These are phyloP conservation scores for Cotoneaster glaucophyllus DNA, from an alignment of 306 rosid species.

Conservation along the genomic window DNA sequence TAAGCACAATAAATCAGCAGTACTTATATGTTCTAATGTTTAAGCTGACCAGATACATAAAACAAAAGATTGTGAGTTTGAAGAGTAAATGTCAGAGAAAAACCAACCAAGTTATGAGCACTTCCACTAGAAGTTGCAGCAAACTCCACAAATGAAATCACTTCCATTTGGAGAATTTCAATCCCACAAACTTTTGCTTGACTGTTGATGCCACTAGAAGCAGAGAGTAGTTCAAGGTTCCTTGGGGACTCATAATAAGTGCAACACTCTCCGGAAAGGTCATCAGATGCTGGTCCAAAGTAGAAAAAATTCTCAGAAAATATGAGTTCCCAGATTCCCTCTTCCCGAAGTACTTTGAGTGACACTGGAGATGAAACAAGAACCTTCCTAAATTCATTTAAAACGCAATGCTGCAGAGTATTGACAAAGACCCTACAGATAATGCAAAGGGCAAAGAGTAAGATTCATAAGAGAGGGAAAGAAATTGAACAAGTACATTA, in stretches of 20 bases:
- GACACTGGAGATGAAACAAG: conserved; percentile 59
- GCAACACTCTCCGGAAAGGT: conserved; percentile 33
- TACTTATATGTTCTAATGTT: neutral
- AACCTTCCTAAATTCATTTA: conserved; percentile 57
- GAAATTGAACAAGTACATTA: conserved; percentile 5
- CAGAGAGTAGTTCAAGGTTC: conserved; percentile 39
- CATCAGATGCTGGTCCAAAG: conserved; percentile 52
- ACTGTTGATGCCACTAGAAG: conserved; percentile 33
- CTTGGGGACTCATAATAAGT: conserved; percentile 20
- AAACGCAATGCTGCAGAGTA: conserved; percentile 61
- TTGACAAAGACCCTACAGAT: conserved; percentile 64
- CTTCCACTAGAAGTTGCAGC: conserved; percentile 65
- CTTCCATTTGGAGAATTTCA: conserved; percentile 62
- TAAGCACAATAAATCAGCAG: conserved; percentile 4
- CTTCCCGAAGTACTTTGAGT: conserved; percentile 62
- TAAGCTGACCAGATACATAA: conserved; percentile 10
- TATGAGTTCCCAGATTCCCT: conserved; percentile 90
- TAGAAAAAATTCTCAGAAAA: conserved; percentile 88
- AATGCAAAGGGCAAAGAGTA: neutral
- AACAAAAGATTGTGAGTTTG: conserved; percentile 8
- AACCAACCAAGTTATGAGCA: conserved; percentile 67
- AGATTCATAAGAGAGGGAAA: conserved; percentile 12
- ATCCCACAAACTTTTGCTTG: conserved; percentile 41
- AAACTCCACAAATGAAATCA: conserved; percentile 77
- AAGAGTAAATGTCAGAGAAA: neutral